Evolutionary conservation across 2,329 filamentous ascomycete species (phyloP).

Genomic region (Trichoderma citrinoviride): DNA sequence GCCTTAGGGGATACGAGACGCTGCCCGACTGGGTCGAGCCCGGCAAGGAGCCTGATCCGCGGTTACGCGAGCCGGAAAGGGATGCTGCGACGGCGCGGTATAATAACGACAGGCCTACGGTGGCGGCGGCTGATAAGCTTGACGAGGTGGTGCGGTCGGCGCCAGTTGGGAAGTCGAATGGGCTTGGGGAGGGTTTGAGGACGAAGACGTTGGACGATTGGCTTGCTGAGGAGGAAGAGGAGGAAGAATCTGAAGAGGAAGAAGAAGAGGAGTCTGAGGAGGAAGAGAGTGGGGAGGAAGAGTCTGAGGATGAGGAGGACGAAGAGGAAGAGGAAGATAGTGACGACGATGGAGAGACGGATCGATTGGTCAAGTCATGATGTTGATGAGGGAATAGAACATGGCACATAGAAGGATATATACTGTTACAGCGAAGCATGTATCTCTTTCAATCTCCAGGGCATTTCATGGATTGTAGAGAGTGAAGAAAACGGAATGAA

Average conservation of each 20-base stretch:
- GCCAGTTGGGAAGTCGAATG: conserved; percentile 48
- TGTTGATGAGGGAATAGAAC: not conserved
- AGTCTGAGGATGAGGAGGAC: conserved; percentile 51
- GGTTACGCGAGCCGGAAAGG: conserved; percentile 61
- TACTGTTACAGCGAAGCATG: not conserved
- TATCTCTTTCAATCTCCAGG: no score
- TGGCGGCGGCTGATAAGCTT: conserved; percentile 62
- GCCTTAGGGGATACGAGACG: conserved; percentile 72
- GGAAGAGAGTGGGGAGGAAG: conserved; percentile 52
- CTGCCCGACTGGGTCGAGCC: conserved; percentile 82
- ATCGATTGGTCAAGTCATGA: conserved; percentile 40
- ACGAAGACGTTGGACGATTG: conserved; percentile 90
- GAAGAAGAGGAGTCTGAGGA: conserved; percentile 53
- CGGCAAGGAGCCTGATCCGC: conserved; percentile 75
- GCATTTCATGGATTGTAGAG: no score
- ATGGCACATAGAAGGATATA: not conserved
- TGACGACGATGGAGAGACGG: conserved; percentile 46
- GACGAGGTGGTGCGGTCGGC: conserved; percentile 51
- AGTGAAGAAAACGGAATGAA: no score
- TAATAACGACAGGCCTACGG: conserved; percentile 33
- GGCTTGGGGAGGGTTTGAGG: conserved; percentile 49
- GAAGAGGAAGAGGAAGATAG: conserved; percentile 48
- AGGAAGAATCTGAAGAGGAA: conserved; percentile 54
- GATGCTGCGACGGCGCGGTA: conserved; percentile 32
- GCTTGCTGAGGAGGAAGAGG: conserved; percentile 70